phyloP scores from a whole-genome alignment of 1,139 yeast species.

The Yamadazyma conglobata region DNA sequence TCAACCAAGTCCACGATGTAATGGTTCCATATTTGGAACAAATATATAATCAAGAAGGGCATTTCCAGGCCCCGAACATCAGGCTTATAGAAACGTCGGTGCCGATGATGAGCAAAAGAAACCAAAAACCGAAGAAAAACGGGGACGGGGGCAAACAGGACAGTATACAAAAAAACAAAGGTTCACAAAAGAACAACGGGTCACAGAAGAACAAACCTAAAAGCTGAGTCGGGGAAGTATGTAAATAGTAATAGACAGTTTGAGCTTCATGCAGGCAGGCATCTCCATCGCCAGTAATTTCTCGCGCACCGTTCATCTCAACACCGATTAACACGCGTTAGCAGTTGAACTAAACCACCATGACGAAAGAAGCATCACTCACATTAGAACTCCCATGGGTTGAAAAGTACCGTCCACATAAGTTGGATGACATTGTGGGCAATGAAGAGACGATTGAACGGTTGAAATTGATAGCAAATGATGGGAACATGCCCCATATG shows the following conservation, averaged over 20 bases:
- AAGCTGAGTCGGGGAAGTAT: not conserved
- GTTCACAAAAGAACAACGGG: too few species aligned
- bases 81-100: constrained; percentile 40
- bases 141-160: constrained; percentile 21
- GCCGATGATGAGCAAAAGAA: constrained; percentile 30
- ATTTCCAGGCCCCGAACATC: constrained; percentile 31
- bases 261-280: too few species aligned
- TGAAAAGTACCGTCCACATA: constrained; percentile 86
- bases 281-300: too few species aligned
- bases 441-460: constrained; percentile 88
- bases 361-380: constrained; percentile 13
- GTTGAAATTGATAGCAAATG: constrained; percentile 76
- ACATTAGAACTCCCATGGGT: constrained; percentile 65
- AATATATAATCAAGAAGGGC: constrained; percentile 11
- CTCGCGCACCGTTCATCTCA: too few species aligned
- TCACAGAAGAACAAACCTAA: too few species aligned
- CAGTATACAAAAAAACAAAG: constrained; percentile 6
- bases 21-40: constrained; percentile 45
- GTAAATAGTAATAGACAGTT: too few species aligned
- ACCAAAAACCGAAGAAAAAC: constrained; percentile 7
- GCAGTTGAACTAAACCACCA: too few species aligned
- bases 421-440: constrained; percentile 84
- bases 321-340: not conserved
- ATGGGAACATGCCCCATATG: constrained; percentile 97
- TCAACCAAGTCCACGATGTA: constrained; percentile 35